Percentiles rank a stretch among this genome's conserved stretches.
These are phyloP conservation scores for Berberis thunbergii DNA, from an alignment of 164 flowering plant genomes.

Conservation along the genomic window DNA sequence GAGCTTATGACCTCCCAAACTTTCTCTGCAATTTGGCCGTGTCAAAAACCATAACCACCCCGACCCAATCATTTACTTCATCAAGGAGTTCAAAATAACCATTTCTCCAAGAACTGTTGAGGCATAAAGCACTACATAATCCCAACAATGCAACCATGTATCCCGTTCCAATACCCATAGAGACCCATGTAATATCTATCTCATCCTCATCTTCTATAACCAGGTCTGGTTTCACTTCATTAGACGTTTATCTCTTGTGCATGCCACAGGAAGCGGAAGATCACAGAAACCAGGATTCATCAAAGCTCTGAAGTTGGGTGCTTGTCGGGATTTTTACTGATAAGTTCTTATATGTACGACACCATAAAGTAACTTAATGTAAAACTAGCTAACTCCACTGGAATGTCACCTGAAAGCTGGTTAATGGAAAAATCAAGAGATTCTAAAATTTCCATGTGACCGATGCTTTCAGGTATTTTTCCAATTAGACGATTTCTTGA, in stretches of 20 bases:
- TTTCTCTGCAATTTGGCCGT: too few relatives aligned
- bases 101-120: not conserved
- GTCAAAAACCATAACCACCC: not conserved
- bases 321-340: slow-evolving; percentile 3
- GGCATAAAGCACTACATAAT: not conserved
- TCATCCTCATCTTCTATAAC: not conserved
- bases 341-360: not conserved
- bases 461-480: slow-evolving; percentile 1
- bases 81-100: not conserved
- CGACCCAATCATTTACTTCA: not conserved
- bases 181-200: not conserved
- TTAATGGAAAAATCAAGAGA: slow-evolving; percentile 3
- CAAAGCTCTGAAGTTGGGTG: slow-evolving; percentile 5
- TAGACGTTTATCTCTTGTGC: not conserved
- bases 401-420: slow-evolving; percentile 3
- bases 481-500: slow-evolving; percentile 1
- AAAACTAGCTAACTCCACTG: not conserved
- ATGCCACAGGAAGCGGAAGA: not conserved
- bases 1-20: too few relatives aligned
- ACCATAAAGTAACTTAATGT: not conserved
- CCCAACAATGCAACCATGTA: not conserved
- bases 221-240: not conserved
- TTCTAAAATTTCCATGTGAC: not conserved
- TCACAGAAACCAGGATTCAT: slow-evolving; percentile 5
- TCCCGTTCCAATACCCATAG: not conserved